These are phyloP conservation scores for Dacryopinax spathularia DNA, from an alignment of 768 basidiomycete genomes.

Conservation along the genomic window DNA sequence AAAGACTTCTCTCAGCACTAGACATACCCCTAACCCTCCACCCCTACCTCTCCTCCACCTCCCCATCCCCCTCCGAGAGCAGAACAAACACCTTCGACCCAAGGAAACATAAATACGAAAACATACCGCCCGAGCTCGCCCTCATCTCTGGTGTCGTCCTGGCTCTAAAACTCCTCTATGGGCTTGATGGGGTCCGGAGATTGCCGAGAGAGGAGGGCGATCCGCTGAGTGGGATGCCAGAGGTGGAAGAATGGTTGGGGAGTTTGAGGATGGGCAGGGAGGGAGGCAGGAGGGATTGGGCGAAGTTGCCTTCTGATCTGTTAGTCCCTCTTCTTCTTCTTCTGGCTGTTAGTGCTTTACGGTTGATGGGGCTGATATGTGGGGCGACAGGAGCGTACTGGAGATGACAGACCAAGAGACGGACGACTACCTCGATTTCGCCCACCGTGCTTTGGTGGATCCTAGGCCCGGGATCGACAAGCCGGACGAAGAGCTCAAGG, in stretches of 20 bases:
- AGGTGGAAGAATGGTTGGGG: conserved; percentile 34
- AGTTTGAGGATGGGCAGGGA: conserved; percentile 27
- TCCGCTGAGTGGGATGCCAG: conserved; percentile 46
- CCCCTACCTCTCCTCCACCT: conserved; percentile 31
- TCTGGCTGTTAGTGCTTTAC: background rate
- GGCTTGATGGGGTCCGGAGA: conserved; percentile 47
- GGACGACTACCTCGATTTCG: conserved; percentile 55
- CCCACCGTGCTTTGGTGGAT: conserved; percentile 35
- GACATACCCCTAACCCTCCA: conserved; percentile 49
- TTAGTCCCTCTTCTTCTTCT: conserved; percentile 23
- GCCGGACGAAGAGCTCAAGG: conserved; percentile 16
- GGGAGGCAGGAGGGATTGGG: conserved; percentile 26
- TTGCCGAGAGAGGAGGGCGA: conserved; percentile 30
- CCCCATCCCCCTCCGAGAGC: background rate
- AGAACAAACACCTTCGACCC: conserved; percentile 22
- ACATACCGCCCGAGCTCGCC: conserved; percentile 52
- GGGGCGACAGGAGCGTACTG: conserved; percentile 34
- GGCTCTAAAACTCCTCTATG: conserved; percentile 73
- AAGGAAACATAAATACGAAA: conserved; percentile 42
- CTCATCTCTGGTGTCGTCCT: conserved; percentile 47
- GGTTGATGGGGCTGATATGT: background rate
- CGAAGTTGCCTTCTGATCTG: conserved; percentile 35
- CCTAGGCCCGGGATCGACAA: conserved; percentile 17
- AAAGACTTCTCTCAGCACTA: conserved; percentile 41
- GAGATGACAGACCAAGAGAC: conserved; percentile 38